Base-by-base conservation (phyloP, 345 rosid genomes). In the Melaleuca alternifolia region DNA sequence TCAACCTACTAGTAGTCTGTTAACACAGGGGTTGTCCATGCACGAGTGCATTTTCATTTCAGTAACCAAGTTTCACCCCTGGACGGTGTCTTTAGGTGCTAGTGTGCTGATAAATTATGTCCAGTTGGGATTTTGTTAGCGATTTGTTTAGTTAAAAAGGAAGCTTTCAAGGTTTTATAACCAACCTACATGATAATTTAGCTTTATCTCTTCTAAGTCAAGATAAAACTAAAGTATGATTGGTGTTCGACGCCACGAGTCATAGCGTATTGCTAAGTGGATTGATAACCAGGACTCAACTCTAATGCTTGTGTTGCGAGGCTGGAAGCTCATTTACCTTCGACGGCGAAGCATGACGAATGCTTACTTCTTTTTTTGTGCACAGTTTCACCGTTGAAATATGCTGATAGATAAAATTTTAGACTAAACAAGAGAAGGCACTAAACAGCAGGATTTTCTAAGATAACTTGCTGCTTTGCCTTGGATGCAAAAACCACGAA, bases 91-190 rank as follows among this genome's bases (percentile, higher is more conserved):
- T 30, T 62, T 16, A 14, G 30, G 44, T 15, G 41, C 44, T 44
- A 3, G 7, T 6, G 16, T 5, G 16, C 54, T 20, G 16, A 52
- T 52, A 16, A 15, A 18, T 52, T 52, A 18, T 16, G 54, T 5
- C 16, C 54, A 16, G 21, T 52, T 16, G 23, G 54, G 54, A 52
- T 53, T 53, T 53, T 16, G 54, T 52, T 52, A 18, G 8, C 16
- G 21, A 21, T 52, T 52, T 52, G 54, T 52, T 5, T 52, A 16
- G 54, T 52, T 52, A 16, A 52, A 30, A 7, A 7, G 5, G 28
- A 21, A 62, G 14, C 44, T 28, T 62, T 0, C 23, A 0, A 7
- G 3, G 44, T 5, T 30, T 62, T 62, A 62, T 30, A 14, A 7
- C 18, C 7, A 21, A 30, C 44, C 5, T 16, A 5, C 41, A 15